Evolutionary conservation across 805 yeast genomes (phyloP).

Genomic region (Groenewaldozyma tartarivorans): DNA sequence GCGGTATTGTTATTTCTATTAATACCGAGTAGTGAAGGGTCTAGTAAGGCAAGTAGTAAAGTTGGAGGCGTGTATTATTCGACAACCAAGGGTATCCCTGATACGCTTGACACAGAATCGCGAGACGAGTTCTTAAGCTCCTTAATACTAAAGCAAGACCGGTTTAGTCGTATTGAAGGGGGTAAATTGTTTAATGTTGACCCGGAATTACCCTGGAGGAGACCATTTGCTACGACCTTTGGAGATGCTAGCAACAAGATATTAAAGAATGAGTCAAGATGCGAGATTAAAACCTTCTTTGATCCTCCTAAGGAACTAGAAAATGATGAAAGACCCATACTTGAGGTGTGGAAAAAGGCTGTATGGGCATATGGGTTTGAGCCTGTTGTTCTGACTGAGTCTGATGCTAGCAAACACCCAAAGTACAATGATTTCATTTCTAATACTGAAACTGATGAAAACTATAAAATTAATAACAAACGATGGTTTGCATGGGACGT

Average conservation of each 20-base stretch:
- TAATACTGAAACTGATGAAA: slow-evolving; percentile 4
- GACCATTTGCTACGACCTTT: slow-evolving; percentile 4
- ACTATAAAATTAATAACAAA: slow-evolving; percentile 4
- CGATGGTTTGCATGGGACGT: slow-evolving; percentile 21
- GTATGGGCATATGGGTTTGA: slow-evolving; percentile 22
- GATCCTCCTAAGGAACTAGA: slow-evolving; percentile 1
- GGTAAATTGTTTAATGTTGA: slow-evolving; percentile 7
- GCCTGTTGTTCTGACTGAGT: slow-evolving; percentile 18
- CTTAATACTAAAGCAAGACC: slow-evolving; percentile 2
- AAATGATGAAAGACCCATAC: slow-evolving; percentile 13
- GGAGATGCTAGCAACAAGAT: background rate
- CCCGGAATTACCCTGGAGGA: slow-evolving; percentile 7
- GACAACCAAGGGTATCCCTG: no score
- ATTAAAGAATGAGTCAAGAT: background rate
- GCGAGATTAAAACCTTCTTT: slow-evolving; percentile 11
- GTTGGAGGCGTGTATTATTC: no score
- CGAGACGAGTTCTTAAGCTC: slow-evolving; percentile 4
- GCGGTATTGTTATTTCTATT: no score
- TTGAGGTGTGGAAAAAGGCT: slow-evolving; percentile 21
- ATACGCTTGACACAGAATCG: slow-evolving; percentile 2
- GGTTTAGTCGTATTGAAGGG: slow-evolving; percentile 1
- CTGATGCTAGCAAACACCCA: slow-evolving; percentile 13
- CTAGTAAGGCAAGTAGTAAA: no score
- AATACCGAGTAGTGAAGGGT: no score
- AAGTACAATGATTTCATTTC: slow-evolving; percentile 10